Evolutionary conservation across 202 grass and related monocot genomes (phyloP).

Genomic region (Elaeis oleifera): DNA sequence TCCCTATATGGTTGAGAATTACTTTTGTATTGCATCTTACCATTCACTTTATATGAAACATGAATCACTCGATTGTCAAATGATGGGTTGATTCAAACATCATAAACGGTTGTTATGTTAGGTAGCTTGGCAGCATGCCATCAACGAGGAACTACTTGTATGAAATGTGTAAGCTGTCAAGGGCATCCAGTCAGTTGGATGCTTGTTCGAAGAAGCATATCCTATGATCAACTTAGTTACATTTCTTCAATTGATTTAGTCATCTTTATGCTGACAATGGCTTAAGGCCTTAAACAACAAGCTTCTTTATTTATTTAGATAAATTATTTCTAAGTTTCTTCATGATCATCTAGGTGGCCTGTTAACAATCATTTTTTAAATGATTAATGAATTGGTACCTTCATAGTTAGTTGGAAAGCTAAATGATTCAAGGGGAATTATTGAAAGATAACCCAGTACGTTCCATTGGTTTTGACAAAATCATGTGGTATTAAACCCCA

Average conservation of each 20-base stretch:
- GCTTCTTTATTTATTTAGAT: neutral
- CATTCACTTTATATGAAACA: too few species aligned
- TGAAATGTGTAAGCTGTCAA: too few species aligned
- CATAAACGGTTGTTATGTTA: too few species aligned
- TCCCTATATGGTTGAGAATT: too few species aligned
- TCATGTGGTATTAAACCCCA: neutral
- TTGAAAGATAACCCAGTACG: neutral
- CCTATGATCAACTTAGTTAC: too few species aligned
- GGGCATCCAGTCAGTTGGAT: too few species aligned
- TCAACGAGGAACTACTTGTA: too few species aligned
- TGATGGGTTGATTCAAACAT: too few species aligned
- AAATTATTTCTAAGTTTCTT: neutral
- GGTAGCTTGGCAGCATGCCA: too few species aligned
- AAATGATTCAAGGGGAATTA: neutral
- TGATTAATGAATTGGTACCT: neutral
- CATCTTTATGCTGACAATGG: neutral
- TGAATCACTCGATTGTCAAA: too few species aligned
- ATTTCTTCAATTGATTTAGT: neutral
- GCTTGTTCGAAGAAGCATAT: too few species aligned
- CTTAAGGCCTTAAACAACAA: neutral
- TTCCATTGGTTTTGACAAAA: neutral
- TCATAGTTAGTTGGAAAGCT: neutral
- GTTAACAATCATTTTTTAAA: neutral
- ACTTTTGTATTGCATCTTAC: too few species aligned
- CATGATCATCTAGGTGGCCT: neutral